These are phyloP conservation scores for Raphanus hybrid DNA, from an alignment of 441 rosid genomes.

Conservation along the genomic window DNA sequence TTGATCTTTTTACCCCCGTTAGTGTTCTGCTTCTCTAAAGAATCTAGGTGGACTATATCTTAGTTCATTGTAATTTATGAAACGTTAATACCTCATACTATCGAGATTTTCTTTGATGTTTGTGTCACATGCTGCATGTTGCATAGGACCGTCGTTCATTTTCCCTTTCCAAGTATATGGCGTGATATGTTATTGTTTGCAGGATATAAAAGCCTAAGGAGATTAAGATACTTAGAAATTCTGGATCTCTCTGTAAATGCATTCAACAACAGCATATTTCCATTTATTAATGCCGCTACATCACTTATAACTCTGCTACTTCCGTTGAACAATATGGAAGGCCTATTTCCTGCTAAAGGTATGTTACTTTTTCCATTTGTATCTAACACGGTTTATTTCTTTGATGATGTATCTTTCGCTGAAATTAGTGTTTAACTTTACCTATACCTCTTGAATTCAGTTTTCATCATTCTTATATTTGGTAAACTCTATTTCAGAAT, in stretches of 20 bases:
- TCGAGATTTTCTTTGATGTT: neutral
- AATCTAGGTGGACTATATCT: neutral
- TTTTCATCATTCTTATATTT: neutral
- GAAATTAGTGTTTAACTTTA: neutral
- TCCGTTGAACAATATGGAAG: neutral
- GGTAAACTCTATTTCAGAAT: neutral
- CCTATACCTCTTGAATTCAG: neutral
- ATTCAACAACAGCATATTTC: neutral
- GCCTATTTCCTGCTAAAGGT: neutral
- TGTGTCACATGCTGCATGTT: neutral
- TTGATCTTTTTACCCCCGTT: neutral
- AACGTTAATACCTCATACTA: neutral
- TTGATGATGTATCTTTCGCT: neutral
- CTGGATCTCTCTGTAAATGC: neutral
- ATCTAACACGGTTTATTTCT: neutral
- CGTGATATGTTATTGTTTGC: neutral
- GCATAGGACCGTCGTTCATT: neutral
- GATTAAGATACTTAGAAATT: neutral
- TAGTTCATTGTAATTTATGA: neutral
- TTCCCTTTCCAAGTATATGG: neutral
- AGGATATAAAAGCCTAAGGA: conserved; percentile 5
- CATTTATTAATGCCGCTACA: conserved; percentile 4
- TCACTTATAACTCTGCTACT: conserved; percentile 5
- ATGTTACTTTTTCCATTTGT: neutral
- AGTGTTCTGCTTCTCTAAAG: neutral